phyloP scores from a whole-genome alignment of 202 grass and related monocot genomes.

The Panicum virgatum region DNA sequence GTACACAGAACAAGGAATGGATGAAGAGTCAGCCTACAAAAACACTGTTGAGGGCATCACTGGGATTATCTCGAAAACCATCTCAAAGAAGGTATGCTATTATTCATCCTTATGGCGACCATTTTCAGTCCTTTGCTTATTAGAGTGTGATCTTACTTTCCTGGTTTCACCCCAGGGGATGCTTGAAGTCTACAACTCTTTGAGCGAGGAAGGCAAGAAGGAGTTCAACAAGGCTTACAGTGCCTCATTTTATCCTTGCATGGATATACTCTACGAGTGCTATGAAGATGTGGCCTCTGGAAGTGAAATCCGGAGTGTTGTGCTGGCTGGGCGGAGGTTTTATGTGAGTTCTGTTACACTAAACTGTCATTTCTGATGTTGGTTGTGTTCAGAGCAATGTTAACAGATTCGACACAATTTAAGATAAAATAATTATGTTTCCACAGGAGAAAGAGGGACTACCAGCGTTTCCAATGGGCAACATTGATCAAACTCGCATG shows the following conservation, averaged over 20 bases:
- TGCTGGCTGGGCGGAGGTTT: constrained; percentile 74
- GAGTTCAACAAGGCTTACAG: constrained; percentile 74
- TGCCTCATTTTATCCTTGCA: constrained; percentile 76
- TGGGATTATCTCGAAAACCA: constrained; percentile 80
- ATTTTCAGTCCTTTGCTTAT: not conserved
- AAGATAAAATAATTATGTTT: not conserved
- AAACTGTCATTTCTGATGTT: not conserved
- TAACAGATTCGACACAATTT: not conserved
- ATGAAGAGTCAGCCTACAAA: constrained; percentile 66
- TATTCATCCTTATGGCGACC: not conserved
- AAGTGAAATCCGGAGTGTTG: constrained; percentile 83
- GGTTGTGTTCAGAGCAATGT: not conserved
- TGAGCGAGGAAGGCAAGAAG: constrained; percentile 68
- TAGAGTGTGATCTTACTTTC: not conserved
- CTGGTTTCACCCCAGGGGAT: constrained; percentile 53
- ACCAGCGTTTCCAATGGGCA: constrained; percentile 85
- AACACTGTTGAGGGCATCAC: constrained; percentile 84
- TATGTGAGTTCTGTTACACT: constrained; percentile 49
- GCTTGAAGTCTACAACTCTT: constrained; percentile 75
- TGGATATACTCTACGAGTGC: constrained; percentile 82
- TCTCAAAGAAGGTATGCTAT: constrained; percentile 60
- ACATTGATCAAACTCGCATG: constrained; percentile 73
- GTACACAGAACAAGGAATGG: constrained; percentile 82
- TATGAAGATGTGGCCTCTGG: constrained; percentile 82
- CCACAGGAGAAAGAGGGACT: constrained; percentile 79